phyloP scores from a whole-genome alignment of 768 basidiomycete genomes.

The Termitomyces sp. region DNA sequence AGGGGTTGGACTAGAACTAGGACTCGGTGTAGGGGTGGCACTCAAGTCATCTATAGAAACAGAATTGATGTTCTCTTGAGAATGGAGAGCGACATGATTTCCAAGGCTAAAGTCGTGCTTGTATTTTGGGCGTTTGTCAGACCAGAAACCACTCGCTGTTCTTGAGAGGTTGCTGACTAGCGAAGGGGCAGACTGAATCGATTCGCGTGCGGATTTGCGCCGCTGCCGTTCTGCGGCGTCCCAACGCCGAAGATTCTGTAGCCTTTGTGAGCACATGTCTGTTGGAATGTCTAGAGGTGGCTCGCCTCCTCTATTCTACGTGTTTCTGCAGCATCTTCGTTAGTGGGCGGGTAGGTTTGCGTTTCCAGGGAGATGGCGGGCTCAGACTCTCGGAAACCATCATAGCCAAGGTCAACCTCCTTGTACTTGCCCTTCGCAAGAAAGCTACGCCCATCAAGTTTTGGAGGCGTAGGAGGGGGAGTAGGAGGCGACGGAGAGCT shows the following conservation, averaged over 20 bases:
- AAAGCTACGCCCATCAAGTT: slow-evolving; percentile 24
- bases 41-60: slow-evolving; percentile 53
- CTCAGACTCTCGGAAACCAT: slow-evolving; percentile 23
- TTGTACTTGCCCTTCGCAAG: slow-evolving; percentile 22
- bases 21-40: slow-evolving; percentile 26
- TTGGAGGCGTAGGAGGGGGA: slow-evolving; percentile 36
- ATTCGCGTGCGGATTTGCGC: slow-evolving; percentile 67
- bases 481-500: slow-evolving; percentile 29
- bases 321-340: slow-evolving; percentile 63
- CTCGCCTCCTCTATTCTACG: slow-evolving; percentile 67
- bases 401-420: slow-evolving; percentile 19
- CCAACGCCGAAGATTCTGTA: slow-evolving; percentile 72
- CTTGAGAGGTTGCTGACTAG: slow-evolving; percentile 54
- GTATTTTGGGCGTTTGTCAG: slow-evolving; percentile 31
- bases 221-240: slow-evolving; percentile 72
- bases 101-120: slow-evolving; percentile 28
- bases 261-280: slow-evolving; percentile 5
- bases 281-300: background rate
- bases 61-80: slow-evolving; percentile 46
- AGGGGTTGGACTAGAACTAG: slow-evolving; percentile 11
- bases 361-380: slow-evolving; percentile 12
- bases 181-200: slow-evolving; percentile 32
- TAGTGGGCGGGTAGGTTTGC: slow-evolving; percentile 57
- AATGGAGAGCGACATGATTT: slow-evolving; percentile 40
- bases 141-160: slow-evolving; percentile 56